Base-by-base conservation (phyloP, 176 grass and related monocot species). In the Poa pratensis region DNA sequence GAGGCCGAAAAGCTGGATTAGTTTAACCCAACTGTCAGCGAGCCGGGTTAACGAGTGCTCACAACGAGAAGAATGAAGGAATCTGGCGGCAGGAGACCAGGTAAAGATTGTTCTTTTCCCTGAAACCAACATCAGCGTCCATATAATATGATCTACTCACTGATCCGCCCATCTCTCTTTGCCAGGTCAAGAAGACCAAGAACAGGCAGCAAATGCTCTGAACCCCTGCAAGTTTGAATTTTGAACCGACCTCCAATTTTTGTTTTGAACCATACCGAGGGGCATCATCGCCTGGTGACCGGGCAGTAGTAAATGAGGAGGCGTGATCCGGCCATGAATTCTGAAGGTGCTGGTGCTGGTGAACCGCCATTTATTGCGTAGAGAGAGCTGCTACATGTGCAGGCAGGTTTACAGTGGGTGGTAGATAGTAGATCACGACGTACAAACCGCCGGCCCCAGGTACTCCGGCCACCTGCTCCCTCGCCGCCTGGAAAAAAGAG, bases 41-140 rank as follows among this genome's bases (percentile, higher is more conserved):
- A 53, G 65, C 30, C 43, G 8, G 73, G 75, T 22, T 54, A 49
- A 30, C 73, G 40, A 75, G 80, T 80, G 79, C 85, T 76, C 60
- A 87, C 85, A 80, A 80, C 89, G 76, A 84, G 85, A 76, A 62
- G 76, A 87, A 90, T 90, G 85, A 54, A 52, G 69, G 85, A 87
- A 90, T 90, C 89, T 90, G 3, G 24, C 50, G n/a, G 83, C 50
- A 57, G 60, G 66, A 69, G 48, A 67, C 60, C 58, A 27, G 49
- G 85, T 76, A 52, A 83, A 84, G 40, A 62, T 40, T 61, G 17
- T 61, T 84, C 49, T 80, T 90, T 87, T 61, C 68, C 49, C 75
- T 60, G 60, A 51, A 46, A 69, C 15, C 59, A 80, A 51, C 82
- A 24, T 77, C 8, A 65, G n/a, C 70, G 17, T 73, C 70, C 70